A percentile compares a stretch with the other conserved stretches of the same genome.
Conservation (phyloP, 2,329 filamentous ascomycete species). For the Diaporthe aspalathi region DNA sequence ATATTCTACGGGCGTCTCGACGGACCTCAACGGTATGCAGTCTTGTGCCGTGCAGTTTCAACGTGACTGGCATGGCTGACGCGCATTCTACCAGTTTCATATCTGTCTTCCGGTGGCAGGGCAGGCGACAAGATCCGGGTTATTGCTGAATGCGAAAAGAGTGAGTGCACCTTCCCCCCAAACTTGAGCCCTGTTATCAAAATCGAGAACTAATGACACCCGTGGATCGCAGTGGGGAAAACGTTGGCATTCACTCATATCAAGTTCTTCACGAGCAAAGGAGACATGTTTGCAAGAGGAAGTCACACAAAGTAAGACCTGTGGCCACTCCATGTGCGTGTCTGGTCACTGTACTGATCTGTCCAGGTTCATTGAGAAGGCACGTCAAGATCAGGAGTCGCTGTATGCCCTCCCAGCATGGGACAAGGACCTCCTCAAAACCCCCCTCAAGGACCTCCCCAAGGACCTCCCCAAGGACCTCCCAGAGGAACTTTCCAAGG, state of each 20-base stretch:
- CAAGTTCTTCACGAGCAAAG: slow-evolving; percentile 68
- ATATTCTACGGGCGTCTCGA: slow-evolving; percentile 73
- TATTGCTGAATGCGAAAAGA: slow-evolving; percentile 71
- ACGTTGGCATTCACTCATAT: slow-evolving; percentile 72
- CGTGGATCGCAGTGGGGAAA: slow-evolving; percentile 64
- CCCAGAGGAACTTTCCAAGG: too few species aligned
- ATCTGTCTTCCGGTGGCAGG: slow-evolving; percentile 68
- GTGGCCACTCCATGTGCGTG: not conserved
- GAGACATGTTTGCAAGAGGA: slow-evolving; percentile 70
- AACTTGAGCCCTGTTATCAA: not conserved
- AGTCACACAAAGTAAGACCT: slow-evolving; percentile 72
- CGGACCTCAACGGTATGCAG: slow-evolving; percentile 68
- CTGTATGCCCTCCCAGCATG: slow-evolving; percentile 11
- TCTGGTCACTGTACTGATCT: not conserved
- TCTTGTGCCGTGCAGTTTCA: not conserved
- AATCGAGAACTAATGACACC: slow-evolving; percentile 19
- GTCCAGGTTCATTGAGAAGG: slow-evolving; percentile 34
- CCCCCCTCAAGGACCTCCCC: too few species aligned
- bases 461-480: not conserved
- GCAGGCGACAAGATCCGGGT: slow-evolving; percentile 67
- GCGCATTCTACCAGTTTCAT: slow-evolving; percentile 63
- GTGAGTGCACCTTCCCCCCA: slow-evolving; percentile 56
- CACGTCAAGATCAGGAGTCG: slow-evolving; percentile 22
- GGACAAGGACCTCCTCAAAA: not conserved
- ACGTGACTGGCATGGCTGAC: slow-evolving; percentile 25